Conservation (phyloP, 169 alveolate genomes). For the Eimeria falciformis region DNA sequence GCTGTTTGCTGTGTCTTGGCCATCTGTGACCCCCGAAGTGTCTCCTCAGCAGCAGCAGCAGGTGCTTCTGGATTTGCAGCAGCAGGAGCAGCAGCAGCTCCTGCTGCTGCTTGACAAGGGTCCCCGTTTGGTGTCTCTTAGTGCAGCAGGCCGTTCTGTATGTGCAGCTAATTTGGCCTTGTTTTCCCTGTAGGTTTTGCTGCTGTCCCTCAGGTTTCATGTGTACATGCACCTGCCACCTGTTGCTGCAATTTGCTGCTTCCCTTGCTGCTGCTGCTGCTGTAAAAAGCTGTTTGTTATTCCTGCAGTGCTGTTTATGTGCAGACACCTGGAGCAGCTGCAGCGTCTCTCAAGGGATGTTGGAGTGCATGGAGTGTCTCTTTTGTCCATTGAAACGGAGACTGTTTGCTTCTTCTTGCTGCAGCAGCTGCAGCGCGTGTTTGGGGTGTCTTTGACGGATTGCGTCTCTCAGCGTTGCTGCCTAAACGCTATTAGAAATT, state of each 20-base stretch:
- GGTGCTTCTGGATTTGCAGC: constrained; percentile 14
- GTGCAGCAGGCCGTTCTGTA: constrained; percentile 8
- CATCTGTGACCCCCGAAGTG: constrained; percentile 11
- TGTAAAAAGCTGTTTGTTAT: background rate
- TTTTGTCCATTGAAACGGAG: background rate
- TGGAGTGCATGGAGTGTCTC: background rate
- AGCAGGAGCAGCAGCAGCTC: constrained; percentile 41
- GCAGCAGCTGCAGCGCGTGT: constrained; percentile 47
- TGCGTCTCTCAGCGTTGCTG: background rate
- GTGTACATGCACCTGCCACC: constrained; percentile 6
- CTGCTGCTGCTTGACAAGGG: constrained; percentile 40
- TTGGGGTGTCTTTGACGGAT: constrained; percentile 2
- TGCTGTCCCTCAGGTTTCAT: background rate
- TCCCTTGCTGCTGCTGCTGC: constrained; percentile 6
- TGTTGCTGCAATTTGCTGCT: background rate
- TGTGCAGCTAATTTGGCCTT: constrained; percentile 53
- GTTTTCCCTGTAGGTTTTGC: background rate
- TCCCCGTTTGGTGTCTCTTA: background rate
- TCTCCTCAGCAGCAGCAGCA: constrained; percentile 50
- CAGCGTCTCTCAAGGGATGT: background rate
- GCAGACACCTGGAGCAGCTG: constrained; percentile 45
- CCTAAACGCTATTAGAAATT: background rate
- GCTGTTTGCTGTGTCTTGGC: constrained; percentile 19
- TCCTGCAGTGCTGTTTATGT: background rate
- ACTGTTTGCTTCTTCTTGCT: constrained; percentile 20